Evolutionary conservation across 139 green algal genomes (phyloP), one percentile per base, ranked within the genome.

Genomic region (Picocystis salinarum): DNA sequence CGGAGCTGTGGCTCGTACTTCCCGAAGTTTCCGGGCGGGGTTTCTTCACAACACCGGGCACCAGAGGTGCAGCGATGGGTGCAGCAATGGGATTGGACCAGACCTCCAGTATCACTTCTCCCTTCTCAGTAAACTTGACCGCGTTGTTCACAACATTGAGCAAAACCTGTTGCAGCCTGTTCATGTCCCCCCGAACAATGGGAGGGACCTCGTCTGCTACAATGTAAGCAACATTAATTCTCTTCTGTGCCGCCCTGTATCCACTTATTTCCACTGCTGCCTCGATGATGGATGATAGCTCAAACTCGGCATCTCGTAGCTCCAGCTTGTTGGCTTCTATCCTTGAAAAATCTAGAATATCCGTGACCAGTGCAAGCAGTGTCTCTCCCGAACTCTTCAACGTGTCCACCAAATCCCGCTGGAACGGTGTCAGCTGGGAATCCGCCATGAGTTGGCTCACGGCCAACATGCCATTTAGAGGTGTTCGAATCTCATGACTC

Each of bases 401-500:
- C 12, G 79, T 91, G 44, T 82, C 73, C 4, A 83, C 69, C 24
- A 89, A 67, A 44, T 93, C 81, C 50, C 65, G 70, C 61, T 88
- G 77, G 28, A 69, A 54, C 1, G 66, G 58, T 4, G 48, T 66
- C 3, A 91, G 67, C 13, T 39, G 34, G 4, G 72, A 82, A 17
- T 78, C 70, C 13, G 67, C 67, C 40, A 93, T 66, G 39, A 91
- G 58, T 60, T 90, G 79, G 2, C 73, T 66, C 23, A 92, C 79
- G 2, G 75, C 77, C 39, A 94, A 89, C 62, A 94, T 86, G 27
- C 83, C 83, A 49, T 94, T 94, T 18, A 94, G 70, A 1, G 83
- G 83, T 6, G 83, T 94, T 23, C 83, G 64, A 42, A 94, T 91
- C 52, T 94, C 83, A 53, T 94, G 83, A 25, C 61, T 79, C 83